Evolutionary conservation across 2,329 filamentous ascomycete species (phyloP).

Genomic region (Diplodia seriata): DNA sequence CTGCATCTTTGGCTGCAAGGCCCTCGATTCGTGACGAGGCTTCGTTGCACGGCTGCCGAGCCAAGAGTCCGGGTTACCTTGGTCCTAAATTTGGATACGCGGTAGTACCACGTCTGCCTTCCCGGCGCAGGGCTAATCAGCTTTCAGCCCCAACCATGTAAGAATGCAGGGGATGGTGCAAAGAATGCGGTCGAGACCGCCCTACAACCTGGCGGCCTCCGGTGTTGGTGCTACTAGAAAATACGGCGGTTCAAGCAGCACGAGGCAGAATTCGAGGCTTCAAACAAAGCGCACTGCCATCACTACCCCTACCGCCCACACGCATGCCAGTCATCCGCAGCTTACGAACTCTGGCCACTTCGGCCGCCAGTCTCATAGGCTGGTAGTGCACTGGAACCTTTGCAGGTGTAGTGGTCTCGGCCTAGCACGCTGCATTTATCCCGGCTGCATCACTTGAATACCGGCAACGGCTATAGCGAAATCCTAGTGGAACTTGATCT

Average conservation of each 20-base stretch:
- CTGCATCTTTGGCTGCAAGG: not conserved
- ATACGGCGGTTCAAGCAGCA: not conserved
- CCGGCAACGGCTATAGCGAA: not conserved
- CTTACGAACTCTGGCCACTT: not conserved
- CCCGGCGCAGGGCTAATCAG: not conserved
- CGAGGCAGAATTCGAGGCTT: not conserved
- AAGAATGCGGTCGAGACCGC: constrained; percentile 1
- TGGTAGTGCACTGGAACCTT: not conserved
- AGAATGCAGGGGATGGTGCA: constrained; percentile 4
- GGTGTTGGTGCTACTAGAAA: not conserved
- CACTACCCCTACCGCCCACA: not conserved
- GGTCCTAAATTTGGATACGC: constrained; percentile 1
- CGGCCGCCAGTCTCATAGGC: not conserved
- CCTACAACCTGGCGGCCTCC: not conserved
- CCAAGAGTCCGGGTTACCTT: not conserved
- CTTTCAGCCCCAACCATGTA: not conserved
- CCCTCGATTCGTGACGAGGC: constrained; percentile 11
- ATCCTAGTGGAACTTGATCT: not conserved
- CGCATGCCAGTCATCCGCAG: not conserved
- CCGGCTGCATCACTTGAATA: not conserved
- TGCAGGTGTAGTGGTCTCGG: not conserved
- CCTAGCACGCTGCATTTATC: not conserved
- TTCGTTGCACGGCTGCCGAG: not conserved
- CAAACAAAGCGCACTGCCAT: not conserved
- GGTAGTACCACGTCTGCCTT: constrained; percentile 15